Evolutionary conservation across 2,329 filamentous ascomycete species (phyloP), one percentile per base, ranked within the genome.

Genomic region (Fusarium oligoseptatum): DNA sequence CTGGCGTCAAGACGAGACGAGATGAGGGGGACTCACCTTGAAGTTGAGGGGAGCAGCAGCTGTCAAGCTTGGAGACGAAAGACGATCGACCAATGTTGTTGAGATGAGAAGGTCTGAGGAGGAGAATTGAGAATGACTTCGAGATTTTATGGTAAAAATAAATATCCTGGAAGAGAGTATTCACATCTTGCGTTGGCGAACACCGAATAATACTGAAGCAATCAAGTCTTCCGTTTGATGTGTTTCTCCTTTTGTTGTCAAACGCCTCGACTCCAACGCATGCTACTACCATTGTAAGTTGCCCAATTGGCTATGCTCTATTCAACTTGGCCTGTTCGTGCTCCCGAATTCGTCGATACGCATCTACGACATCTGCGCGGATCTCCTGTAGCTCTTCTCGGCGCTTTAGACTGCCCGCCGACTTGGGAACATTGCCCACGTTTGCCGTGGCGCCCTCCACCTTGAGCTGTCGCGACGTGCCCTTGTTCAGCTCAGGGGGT

Each of bases 401-500:
- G 34, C 83, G 81, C 64, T 80, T 79, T 62, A 85, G 74, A 70
- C 83, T 85, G 39, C 83, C 83, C 9, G 83, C 82, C 17, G 83
- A 73, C 68, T 84, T 84, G 45, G 83, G 83, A 15, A 84, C 76
- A 43, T 80, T 82, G 6, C 71, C 80, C 12, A 85, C 83, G 34
- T 83, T 78, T 15, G 83, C 83, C 1, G 76, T 71, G 12, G 82
- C 82, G 12, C 79, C 81, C n/a, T 73, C 76, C 15, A 84, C 74
- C 56, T 80, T 80, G 22, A 85, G 78, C 61, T 81, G 81, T 34
- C 80, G 80, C 8, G 80, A 74, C 55, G 76, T 72, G 60, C 80
- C 80, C 71, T 88, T 91, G 75, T 90, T 88, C 64, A 97, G 88
- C 72, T 90, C 89, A 0, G 95, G 95, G 34, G 95, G 95, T 41